Evolutionary conservation across 495 filamentous ascomycete species (phyloP).

Genomic region (Annulohypoxylon bovei): DNA sequence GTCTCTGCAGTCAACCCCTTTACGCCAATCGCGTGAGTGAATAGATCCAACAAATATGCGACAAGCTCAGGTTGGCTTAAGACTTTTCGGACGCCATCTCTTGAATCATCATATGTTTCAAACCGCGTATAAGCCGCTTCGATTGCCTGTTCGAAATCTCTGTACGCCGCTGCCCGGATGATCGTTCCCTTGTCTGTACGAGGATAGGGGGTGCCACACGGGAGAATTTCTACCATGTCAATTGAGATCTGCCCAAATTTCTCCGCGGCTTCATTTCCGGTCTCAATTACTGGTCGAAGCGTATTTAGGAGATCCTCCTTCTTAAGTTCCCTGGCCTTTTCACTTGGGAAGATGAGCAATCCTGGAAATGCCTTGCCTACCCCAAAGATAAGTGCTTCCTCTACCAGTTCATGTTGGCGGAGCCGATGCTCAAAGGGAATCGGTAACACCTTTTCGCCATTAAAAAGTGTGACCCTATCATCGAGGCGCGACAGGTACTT

Average conservation of each 20-base stretch:
- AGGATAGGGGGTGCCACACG: conserved; percentile 52
- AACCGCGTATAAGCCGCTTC: conserved; percentile 57
- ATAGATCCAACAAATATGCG: conserved; percentile 51
- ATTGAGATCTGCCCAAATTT: conserved; percentile 62
- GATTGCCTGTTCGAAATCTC: conserved; percentile 56
- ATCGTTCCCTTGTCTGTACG: conserved; percentile 64
- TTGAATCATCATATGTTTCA: conserved; percentile 41
- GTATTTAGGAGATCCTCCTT: conserved; percentile 53
- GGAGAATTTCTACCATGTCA: conserved; percentile 60
- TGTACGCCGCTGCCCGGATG: conserved; percentile 64
- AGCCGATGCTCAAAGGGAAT: conserved; percentile 66
- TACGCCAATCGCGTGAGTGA: conserved; percentile 24
- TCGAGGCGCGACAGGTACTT: conserved; percentile 68
- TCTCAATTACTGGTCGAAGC: conserved; percentile 60
- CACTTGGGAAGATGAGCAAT: conserved; percentile 60
- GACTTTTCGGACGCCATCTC: conserved; percentile 36
- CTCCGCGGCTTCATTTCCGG: conserved; percentile 62
- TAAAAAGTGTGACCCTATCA: conserved; percentile 66
- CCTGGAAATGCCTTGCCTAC: conserved; percentile 61
- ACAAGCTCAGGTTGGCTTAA: conserved; percentile 52
- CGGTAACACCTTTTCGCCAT: conserved; percentile 71
- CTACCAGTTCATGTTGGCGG: conserved; percentile 60
- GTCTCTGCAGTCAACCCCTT: conserved; percentile 37
- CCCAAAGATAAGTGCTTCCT: conserved; percentile 70
- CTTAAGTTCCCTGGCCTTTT: conserved; percentile 43